Evolutionary conservation across 2,329 filamentous ascomycete species (phyloP).

Genomic region (Chrysosphaeria jannelii): DNA sequence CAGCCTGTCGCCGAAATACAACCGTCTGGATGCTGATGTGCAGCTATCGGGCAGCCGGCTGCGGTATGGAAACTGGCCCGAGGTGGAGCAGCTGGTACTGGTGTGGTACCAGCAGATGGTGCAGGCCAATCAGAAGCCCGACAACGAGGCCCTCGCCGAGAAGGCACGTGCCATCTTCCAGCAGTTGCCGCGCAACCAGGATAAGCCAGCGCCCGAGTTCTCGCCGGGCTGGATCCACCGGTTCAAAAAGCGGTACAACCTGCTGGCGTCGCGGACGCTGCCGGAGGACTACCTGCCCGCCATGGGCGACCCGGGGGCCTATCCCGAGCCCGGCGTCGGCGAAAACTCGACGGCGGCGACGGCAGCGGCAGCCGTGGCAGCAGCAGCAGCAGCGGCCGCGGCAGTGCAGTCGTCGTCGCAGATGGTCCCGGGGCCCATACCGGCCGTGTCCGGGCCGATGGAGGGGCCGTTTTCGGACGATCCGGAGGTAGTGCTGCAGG

Average conservation of each 20-base stretch:
- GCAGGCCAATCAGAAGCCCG: conserved; percentile 22
- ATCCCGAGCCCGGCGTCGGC: too few species aligned
- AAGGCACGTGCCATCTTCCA: conserved; percentile 29
- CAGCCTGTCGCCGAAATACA: conserved; percentile 29
- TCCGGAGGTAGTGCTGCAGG: conserved; percentile 25
- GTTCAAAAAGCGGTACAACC: conserved; percentile 31
- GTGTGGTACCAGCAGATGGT: conserved; percentile 23
- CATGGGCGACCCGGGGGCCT: conserved; percentile 15
- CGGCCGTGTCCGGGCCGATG: too few species aligned
- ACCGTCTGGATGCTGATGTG: conserved; percentile 26
- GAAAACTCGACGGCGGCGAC: too few species aligned
- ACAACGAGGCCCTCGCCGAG: conserved; percentile 29
- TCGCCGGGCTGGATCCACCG: conserved; percentile 33
- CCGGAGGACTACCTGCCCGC: too few species aligned
- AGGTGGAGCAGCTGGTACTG: conserved; percentile 26
- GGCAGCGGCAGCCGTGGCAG: too few species aligned
- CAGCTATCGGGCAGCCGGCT: conserved; percentile 30
- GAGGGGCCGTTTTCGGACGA: too few species aligned
- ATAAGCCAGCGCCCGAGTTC: conserved; percentile 27
- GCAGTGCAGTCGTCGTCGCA: too few species aligned
- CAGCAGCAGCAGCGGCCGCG: conserved; percentile 2
- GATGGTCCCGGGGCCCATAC: too few species aligned
- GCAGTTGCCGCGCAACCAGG: conserved; percentile 27
- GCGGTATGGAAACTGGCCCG: conserved; percentile 32
- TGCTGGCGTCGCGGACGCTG: conserved; percentile 23